Conservation (phyloP, 176 grass and related monocot species). For the Puccinellia tenuiflora region DNA sequence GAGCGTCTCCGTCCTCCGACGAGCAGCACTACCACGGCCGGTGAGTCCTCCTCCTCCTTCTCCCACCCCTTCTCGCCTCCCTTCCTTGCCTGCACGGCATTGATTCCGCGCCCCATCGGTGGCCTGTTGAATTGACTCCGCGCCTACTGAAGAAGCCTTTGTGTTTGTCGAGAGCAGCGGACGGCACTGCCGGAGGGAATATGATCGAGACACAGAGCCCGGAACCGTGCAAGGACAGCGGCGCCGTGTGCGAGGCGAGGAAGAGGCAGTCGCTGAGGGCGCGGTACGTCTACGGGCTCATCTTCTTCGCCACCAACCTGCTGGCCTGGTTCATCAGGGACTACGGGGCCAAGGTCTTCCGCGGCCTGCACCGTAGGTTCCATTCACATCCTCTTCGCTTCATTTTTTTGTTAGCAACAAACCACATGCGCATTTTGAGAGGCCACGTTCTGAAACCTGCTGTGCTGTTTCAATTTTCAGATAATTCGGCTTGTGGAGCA, state of each 20-base stretch:
- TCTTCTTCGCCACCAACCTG: constrained; percentile 88
- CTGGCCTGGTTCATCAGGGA: constrained; percentile 93
- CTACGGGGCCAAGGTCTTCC: constrained; percentile 73
- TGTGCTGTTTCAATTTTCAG: constrained; percentile 31
- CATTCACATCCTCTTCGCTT: neutral
- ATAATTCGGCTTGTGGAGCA: constrained; percentile 56
- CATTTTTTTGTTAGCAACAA: neutral
- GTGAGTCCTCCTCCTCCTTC: neutral
- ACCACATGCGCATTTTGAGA: neutral
- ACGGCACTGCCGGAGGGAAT: neutral
- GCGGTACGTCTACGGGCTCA: constrained; percentile 68
- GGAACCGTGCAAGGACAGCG: neutral
- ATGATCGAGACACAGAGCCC: constrained; percentile 6
- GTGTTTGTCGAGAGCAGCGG: neutral
- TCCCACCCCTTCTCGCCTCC: no score
- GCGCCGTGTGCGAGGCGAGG: constrained; percentile 17
- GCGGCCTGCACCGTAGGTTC: constrained; percentile 55
- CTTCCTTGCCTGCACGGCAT: no score
- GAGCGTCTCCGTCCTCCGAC: neutral
- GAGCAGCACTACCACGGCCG: neutral
- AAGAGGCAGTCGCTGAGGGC: constrained; percentile 60
- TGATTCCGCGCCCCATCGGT: no score
- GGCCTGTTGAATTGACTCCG: neutral
- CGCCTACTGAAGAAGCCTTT: neutral
- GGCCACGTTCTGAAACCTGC: neutral